These are phyloP conservation scores for Plasmodium chabaudi DNA, from an alignment of 169 alveolate species.

Conservation along the genomic window DNA sequence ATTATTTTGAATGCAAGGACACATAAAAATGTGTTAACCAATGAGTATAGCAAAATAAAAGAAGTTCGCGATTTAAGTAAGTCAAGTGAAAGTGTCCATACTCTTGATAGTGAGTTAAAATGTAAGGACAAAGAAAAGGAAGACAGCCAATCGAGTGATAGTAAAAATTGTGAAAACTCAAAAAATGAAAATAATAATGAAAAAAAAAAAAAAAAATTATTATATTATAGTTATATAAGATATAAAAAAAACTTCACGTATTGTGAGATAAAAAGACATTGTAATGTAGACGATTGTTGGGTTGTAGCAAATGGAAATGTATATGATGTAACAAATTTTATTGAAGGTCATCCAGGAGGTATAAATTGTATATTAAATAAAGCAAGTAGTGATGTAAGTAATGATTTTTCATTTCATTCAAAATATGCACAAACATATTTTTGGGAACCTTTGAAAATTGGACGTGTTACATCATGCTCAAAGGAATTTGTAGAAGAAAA, in stretches of 20 bases:
- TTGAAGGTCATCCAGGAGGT: slow-evolving; percentile 88
- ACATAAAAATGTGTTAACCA: background rate
- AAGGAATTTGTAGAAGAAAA: slow-evolving; percentile 22
- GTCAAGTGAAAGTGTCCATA: background rate
- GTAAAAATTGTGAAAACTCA: background rate
- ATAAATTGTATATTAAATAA: slow-evolving; percentile 55
- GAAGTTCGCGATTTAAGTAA: background rate
- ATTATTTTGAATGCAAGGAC: background rate
- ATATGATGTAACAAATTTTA: slow-evolving; percentile 83
- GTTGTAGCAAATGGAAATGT: slow-evolving; percentile 83
- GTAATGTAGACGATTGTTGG: slow-evolving; percentile 82
- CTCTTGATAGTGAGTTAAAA: background rate
- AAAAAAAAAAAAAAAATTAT: background rate
- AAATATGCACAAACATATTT: slow-evolving; percentile 52
- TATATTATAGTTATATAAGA: background rate
- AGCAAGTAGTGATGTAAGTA: slow-evolving; percentile 43
- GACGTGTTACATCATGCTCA: slow-evolving; percentile 37
- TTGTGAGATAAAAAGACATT: slow-evolving; percentile 76
- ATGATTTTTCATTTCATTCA: slow-evolving; percentile 57
- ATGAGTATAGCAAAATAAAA: background rate
- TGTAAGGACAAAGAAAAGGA: background rate
- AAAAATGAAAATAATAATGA: background rate
- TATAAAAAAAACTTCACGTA: slow-evolving; percentile 53
- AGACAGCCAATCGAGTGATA: background rate
- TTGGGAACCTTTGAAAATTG: slow-evolving; percentile 70